Conservation (phyloP, 176 grass and related monocot species). For the Pharus latifolius region DNA sequence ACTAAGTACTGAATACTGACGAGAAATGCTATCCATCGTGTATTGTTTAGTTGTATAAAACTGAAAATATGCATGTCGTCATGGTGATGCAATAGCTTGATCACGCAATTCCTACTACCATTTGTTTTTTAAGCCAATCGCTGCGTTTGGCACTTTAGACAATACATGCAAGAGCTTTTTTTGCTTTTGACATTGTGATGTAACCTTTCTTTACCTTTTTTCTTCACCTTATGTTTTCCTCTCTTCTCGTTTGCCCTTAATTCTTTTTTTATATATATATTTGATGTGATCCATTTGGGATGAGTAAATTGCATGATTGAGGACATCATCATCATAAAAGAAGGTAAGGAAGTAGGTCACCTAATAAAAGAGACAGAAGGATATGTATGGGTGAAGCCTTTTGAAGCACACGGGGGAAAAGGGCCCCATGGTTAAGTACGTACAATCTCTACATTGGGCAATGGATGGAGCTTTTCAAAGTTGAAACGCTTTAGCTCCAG, state of each 20-base stretch:
- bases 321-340: not conserved
- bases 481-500: too few species aligned
- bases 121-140: not conserved
- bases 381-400: too few species aligned
- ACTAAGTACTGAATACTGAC: not conserved
- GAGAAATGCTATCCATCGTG: too few species aligned
- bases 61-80: not conserved
- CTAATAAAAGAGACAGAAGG: not conserved
- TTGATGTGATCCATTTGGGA: not conserved
- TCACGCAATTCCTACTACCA: not conserved
- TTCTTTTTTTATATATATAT: not conserved
- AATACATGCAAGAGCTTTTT: not conserved
- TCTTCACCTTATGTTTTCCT: constrained; percentile 12
- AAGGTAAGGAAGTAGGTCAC: constrained; percentile 28
- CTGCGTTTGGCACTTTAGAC: not conserved
- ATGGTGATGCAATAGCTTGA: constrained; percentile 5
- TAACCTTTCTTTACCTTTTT: not conserved
- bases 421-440: not conserved
- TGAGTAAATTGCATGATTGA: constrained; percentile 1
- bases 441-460: too few species aligned
- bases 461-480: too few species aligned
- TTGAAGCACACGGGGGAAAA: not conserved
- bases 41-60: not conserved
- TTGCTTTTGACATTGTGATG: constrained; percentile 20
- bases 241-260: not conserved